phyloP scores from a whole-genome alignment of 768 basidiomycete genomes.

The Calocybe indica region DNA sequence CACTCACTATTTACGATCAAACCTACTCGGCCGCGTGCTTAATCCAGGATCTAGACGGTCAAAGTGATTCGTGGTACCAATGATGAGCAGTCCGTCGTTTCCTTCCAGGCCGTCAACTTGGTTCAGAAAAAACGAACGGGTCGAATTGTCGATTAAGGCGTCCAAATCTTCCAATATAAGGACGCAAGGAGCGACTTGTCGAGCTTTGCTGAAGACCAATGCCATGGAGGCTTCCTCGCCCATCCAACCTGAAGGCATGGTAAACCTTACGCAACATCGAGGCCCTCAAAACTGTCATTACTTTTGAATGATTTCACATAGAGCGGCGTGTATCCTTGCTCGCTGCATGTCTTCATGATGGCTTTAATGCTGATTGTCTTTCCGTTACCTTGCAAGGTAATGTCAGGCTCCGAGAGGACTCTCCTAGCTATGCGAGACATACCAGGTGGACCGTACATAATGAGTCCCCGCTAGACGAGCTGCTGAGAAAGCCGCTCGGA shows the following conservation, averaged over 20 bases:
- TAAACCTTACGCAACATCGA: too few species aligned
- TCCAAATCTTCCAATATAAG: constrained; percentile 59
- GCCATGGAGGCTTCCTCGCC: constrained; percentile 69
- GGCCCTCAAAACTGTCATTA: constrained; percentile 14
- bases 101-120: constrained; percentile 76
- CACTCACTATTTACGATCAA: constrained; percentile 81
- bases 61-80: constrained; percentile 82
- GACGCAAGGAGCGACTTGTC: constrained; percentile 62
- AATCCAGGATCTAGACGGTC: constrained; percentile 74
- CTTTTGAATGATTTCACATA: constrained; percentile 82
- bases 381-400: constrained; percentile 53
- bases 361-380: constrained; percentile 81
- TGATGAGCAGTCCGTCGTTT: constrained; percentile 75
- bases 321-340: constrained; percentile 57
- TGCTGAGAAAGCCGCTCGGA: background rate
- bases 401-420: background rate
- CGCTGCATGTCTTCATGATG: constrained; percentile 70
- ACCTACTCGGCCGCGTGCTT: constrained; percentile 73
- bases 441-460: constrained; percentile 82
- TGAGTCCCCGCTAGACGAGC: constrained; percentile 60
- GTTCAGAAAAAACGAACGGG: constrained; percentile 86
- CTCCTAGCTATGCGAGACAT: constrained; percentile 4
- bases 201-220: constrained; percentile 66
- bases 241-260: constrained; percentile 33
- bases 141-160: constrained; percentile 69